Conservation (phyloP, 371 early-diverging fungal species). For the Blyttiomyces sp. region DNA sequence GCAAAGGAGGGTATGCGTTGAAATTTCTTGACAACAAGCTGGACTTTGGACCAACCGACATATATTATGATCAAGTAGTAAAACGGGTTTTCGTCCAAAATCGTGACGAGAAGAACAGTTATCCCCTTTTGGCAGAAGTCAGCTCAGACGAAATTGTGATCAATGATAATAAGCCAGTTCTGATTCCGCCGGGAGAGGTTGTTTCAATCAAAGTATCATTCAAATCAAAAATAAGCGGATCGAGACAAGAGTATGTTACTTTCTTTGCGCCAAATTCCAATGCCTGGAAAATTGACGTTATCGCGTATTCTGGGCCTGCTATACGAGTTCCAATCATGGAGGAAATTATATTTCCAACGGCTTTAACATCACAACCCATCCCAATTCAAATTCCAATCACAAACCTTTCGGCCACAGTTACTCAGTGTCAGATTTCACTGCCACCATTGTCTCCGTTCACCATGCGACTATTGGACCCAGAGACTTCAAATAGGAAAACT, state of each 20-base stretch:
- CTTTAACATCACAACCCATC: constrained; percentile 7
- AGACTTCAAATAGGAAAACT: constrained; percentile 25
- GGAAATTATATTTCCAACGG: constrained; percentile 34
- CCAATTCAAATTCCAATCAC: constrained; percentile 36
- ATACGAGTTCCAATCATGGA: constrained; percentile 38
- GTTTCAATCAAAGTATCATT: constrained; percentile 28
- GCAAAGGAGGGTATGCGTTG: constrained; percentile 25
- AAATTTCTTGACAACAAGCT: constrained; percentile 36
- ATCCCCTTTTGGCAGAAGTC: constrained; percentile 27
- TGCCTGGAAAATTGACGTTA: constrained; percentile 17
- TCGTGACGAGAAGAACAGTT: constrained; percentile 7
- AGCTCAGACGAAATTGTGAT: constrained; percentile 40
- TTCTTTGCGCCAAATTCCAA: constrained; percentile 33
- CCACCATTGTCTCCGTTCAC: constrained; percentile 31
- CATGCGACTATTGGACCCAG: constrained; percentile 22
- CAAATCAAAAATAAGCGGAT: constrained; percentile 31
- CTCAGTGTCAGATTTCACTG: constrained; percentile 23
- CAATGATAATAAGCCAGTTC: constrained; percentile 30
- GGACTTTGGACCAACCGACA: constrained; percentile 54
- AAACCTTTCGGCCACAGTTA: constrained; percentile 26
- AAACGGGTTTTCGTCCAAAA: constrained; percentile 30
- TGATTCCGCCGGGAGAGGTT: constrained; percentile 33
- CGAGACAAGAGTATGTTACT: constrained; percentile 29
- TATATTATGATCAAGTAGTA: constrained; percentile 35
- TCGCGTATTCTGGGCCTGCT: constrained; percentile 39